These are phyloP conservation scores for Cladophialophora psammophila DNA, from an alignment of 2,329 filamentous ascomycete genomes.

Conservation along the genomic window DNA sequence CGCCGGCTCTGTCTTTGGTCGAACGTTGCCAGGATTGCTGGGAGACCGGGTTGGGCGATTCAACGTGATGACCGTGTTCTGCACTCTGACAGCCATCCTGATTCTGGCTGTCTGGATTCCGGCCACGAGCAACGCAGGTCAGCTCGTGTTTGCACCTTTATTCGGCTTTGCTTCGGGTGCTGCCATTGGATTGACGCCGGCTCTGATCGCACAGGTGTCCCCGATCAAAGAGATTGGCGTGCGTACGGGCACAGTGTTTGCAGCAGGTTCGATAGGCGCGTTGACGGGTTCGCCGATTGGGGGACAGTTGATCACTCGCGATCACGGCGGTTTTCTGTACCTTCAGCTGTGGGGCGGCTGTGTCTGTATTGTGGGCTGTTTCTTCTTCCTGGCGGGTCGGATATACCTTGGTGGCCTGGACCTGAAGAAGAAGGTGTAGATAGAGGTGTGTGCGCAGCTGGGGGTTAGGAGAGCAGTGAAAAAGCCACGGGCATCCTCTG, in stretches of 20 bases:
- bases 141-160: slow-evolving; percentile 70
- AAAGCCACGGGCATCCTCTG: not conserved
- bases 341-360: slow-evolving; percentile 72
- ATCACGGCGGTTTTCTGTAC: slow-evolving; percentile 63
- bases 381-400: slow-evolving; percentile 49
- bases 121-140: slow-evolving; percentile 60
- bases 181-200: slow-evolving; percentile 68
- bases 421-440: slow-evolving; percentile 43
- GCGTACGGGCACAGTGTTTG: slow-evolving; percentile 70
- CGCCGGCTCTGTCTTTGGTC: slow-evolving; percentile 58
- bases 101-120: slow-evolving; percentile 65
- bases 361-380: slow-evolving; percentile 55
- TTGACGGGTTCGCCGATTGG: slow-evolving; percentile 73
- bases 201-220: slow-evolving; percentile 69
- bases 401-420: slow-evolving; percentile 45
- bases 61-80: slow-evolving; percentile 62
- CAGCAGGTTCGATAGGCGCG: slow-evolving; percentile 68
- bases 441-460: not conserved
- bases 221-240: slow-evolving; percentile 74
- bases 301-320: slow-evolving; percentile 61
- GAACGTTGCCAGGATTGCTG: slow-evolving; percentile 62
- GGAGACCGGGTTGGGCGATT: slow-evolving; percentile 63
- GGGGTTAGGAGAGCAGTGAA: not conserved
- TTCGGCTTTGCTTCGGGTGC: slow-evolving; percentile 75
- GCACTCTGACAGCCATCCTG: slow-evolving; percentile 55